These are phyloP conservation scores for Gymnopus androsaceus DNA, from an alignment of 1,284 basidiomycete species.

Conservation along the genomic window DNA sequence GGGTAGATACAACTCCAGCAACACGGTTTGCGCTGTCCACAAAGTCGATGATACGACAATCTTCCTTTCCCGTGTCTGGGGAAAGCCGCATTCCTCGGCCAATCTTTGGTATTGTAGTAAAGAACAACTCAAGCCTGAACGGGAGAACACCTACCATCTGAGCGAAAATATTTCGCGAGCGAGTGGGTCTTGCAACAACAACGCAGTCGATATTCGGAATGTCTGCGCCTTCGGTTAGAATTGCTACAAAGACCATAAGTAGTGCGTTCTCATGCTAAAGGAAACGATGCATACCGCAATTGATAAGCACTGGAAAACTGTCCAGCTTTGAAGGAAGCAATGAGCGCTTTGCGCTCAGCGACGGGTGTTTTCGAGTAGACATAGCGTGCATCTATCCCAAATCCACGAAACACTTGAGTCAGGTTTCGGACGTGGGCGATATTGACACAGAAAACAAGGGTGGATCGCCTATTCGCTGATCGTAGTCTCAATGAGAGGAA, in stretches of 20 bases:
- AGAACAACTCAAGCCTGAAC: not conserved
- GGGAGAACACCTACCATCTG: slow-evolving; percentile 77
- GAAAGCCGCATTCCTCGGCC: slow-evolving; percentile 91
- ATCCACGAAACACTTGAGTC: slow-evolving; percentile 71
- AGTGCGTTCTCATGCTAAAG: not conserved
- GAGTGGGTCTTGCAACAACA: slow-evolving; percentile 83
- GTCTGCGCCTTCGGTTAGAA: slow-evolving; percentile 90
- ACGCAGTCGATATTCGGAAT: slow-evolving; percentile 94
- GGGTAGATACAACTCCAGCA: slow-evolving; percentile 75
- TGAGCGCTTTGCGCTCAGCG: slow-evolving; percentile 62
- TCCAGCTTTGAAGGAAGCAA: slow-evolving; percentile 72
- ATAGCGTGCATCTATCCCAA: slow-evolving; percentile 86
- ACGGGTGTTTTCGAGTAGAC: slow-evolving; percentile 75
- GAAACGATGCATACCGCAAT: slow-evolving; percentile 68
- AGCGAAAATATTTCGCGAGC: slow-evolving; percentile 85
- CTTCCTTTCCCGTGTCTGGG: slow-evolving; percentile 76
- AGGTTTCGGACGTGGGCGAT: slow-evolving; percentile 81
- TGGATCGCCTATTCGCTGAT: slow-evolving; percentile 73
- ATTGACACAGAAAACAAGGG: slow-evolving; percentile 90
- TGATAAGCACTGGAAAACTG: slow-evolving; percentile 87
- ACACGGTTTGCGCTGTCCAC: slow-evolving; percentile 79
- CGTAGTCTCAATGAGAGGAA: not conserved
- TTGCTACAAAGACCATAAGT: slow-evolving; percentile 49
- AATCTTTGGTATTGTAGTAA: slow-evolving; percentile 53
- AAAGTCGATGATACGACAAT: slow-evolving; percentile 92